These are phyloP conservation scores for Citrus maxima DNA, from an alignment of 345 rosid species.

Conservation along the genomic window DNA sequence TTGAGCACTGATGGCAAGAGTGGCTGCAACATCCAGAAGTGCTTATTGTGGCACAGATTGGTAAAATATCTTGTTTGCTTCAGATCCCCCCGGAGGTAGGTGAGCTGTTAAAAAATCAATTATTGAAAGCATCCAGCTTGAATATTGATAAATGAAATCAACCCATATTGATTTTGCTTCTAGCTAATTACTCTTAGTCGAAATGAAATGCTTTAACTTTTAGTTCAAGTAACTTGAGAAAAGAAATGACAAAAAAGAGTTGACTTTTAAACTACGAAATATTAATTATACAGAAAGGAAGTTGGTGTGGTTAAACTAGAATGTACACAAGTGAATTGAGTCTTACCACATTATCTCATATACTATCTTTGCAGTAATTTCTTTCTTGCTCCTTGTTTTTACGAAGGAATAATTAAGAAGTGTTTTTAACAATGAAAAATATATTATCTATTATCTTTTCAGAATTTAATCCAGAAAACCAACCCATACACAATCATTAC, in stretches of 20 bases:
- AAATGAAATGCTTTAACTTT: background rate
- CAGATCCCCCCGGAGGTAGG: constrained; percentile 49
- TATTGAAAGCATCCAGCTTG: too few relatives aligned
- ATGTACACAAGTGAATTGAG: too few relatives aligned
- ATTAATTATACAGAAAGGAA: background rate
- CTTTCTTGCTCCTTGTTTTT: too few relatives aligned
- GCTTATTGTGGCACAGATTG: constrained; percentile 89
- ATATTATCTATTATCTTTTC: too few relatives aligned
- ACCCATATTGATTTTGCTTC: background rate
- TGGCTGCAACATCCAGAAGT: constrained; percentile 61
- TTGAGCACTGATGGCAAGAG: constrained; percentile 53
- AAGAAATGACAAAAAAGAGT: background rate
- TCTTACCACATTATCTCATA: too few relatives aligned
- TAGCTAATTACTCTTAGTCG: background rate
- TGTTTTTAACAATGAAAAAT: too few relatives aligned
- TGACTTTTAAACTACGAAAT: background rate
- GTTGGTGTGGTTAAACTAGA: too few relatives aligned
- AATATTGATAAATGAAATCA: constrained; percentile 7
- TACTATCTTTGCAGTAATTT: too few relatives aligned
- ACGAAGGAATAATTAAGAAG: too few relatives aligned
- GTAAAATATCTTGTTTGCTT: constrained; percentile 65
- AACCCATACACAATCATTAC: too few relatives aligned
- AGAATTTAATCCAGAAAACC: too few relatives aligned
- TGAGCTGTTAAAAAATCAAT: background rate
- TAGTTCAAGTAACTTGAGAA: background rate